Evolutionary conservation across 2,329 filamentous ascomycete species (phyloP).

Genomic region (Xylariaceae sp.): DNA sequence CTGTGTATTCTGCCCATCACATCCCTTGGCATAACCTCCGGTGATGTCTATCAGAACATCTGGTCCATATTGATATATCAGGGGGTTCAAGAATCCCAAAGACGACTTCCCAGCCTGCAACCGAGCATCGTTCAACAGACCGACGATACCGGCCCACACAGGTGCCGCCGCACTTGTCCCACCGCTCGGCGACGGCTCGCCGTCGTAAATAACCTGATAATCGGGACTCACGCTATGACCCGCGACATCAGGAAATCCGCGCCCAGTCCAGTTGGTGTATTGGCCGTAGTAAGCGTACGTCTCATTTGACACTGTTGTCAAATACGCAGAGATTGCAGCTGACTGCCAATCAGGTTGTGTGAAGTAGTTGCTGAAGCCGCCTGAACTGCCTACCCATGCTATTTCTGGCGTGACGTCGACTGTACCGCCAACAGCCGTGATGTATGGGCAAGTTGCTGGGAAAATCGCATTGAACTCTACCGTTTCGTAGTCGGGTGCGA

Average conservation of each 20-base stretch:
- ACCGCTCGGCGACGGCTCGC: conserved; percentile 7
- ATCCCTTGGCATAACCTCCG: conserved; percentile 25
- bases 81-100: conserved; percentile 13
- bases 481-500: background rate
- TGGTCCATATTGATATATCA: conserved; percentile 9
- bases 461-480: conserved; percentile 12
- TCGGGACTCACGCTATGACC: conserved; percentile 17
- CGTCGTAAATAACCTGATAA: conserved; percentile 12
- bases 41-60: conserved; percentile 12
- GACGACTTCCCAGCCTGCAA: conserved; percentile 11
- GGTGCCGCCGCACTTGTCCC: conserved; percentile 13
- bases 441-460: conserved; percentile 13
- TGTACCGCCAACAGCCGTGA: conserved; percentile 14
- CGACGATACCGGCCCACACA: conserved; percentile 12
- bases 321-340: conserved; percentile 8
- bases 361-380: conserved; percentile 17
- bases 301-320: conserved; percentile 6
- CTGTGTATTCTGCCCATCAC: conserved; percentile 23
- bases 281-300: conserved; percentile 16
- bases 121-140: conserved; percentile 12
- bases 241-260: conserved; percentile 13
- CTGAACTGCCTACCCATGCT: conserved; percentile 12
- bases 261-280: conserved; percentile 16
- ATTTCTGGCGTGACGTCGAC: conserved; percentile 9
- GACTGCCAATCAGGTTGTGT: conserved; percentile 10